Base-by-base conservation (phyloP, 148 eudicot genomes). In the Beta vulgaris region DNA sequence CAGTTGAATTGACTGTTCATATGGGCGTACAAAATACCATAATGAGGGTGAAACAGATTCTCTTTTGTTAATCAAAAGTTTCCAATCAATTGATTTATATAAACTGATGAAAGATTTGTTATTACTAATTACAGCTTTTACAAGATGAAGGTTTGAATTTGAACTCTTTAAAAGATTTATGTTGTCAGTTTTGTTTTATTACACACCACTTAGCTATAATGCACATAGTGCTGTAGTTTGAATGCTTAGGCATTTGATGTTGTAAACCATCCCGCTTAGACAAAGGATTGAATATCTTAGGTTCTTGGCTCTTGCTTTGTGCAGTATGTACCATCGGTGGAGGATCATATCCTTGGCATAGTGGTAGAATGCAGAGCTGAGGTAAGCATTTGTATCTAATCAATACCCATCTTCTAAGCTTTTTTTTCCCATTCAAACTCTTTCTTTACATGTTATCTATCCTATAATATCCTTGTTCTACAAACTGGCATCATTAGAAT, bases 341-440 rank as follows among this genome's bases (percentile, higher is more conserved):
- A 88, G 80, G 99, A 95, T 89, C 88, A 85, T 78, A 83, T 91
- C 71, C 99, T 95, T 85, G 99, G 99, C 73, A 86, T 95, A 53
- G 94, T 95, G 81, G 86, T 89, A 15, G 97, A 92, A 65, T 43
- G 89, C 78, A 91, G 77, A 89, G 88, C 93, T 72, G 99, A 95
- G 75, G 99, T 95, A 82, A 86, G 98, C 62, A 32, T 67, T 46
- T 58, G 65, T 68, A 54, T 76, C 21, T 28, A 23, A 65, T 65
- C 61, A 0, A 44, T 26, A 25, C 6, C 8, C 34, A 23, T 40
- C 18, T 18, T 12, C 61, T 29, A 28, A 35, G n/a, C n/a, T 10
- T 53, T 15, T 37, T 36, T 67, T 25, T 14, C 36, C 37, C 19
- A 4, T 15, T 16, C 14, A 4, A 19, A 19, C 49, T 71, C 14